Evolutionary conservation across 2,329 filamentous ascomycete genomes (phyloP).

Genomic region (Aspergillus carbonarius): DNA sequence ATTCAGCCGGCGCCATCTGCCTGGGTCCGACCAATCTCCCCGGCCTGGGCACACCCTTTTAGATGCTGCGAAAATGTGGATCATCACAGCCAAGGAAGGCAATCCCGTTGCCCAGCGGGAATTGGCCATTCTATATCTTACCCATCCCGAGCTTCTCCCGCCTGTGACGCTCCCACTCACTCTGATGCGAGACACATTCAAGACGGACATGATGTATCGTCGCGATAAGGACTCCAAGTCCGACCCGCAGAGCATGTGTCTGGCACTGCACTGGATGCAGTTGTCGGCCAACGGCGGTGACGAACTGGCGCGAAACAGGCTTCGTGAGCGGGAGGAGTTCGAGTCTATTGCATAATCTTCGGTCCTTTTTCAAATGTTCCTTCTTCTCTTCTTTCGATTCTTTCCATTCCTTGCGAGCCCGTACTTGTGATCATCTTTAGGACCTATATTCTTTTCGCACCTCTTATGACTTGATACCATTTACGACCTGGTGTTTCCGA

Average conservation of each 20-base stretch:
- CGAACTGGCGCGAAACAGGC: conserved; percentile 75
- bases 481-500: conserved; percentile 7
- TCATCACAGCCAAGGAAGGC: conserved; percentile 91
- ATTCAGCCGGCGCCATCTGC: conserved; percentile 39
- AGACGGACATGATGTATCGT: conserved; percentile 74
- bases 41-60: conserved; percentile 46
- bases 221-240: conserved; percentile 64
- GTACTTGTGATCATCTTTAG: conserved; percentile 1
- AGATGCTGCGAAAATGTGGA: conserved; percentile 85
- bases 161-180: conserved; percentile 80
- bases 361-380: not conserved
- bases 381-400: conserved; percentile 10
- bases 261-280: conserved; percentile 98
- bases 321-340: conserved; percentile 69
- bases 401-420: conserved; percentile 9
- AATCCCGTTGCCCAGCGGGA: conserved; percentile 86
- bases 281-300: conserved; percentile 83
- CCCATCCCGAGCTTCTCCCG: conserved; percentile 79
- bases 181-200: conserved; percentile 84
- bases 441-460: conserved; percentile 8
- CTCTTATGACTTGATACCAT: conserved; percentile 19
- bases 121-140: conserved; percentile 88
- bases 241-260: conserved; percentile 86
- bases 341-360: conserved; percentile 54
- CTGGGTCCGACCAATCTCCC: conserved; percentile 30